These are phyloP conservation scores for Aspergillus caelatus DNA, from an alignment of 2,329 filamentous ascomycete genomes.

Conservation along the genomic window DNA sequence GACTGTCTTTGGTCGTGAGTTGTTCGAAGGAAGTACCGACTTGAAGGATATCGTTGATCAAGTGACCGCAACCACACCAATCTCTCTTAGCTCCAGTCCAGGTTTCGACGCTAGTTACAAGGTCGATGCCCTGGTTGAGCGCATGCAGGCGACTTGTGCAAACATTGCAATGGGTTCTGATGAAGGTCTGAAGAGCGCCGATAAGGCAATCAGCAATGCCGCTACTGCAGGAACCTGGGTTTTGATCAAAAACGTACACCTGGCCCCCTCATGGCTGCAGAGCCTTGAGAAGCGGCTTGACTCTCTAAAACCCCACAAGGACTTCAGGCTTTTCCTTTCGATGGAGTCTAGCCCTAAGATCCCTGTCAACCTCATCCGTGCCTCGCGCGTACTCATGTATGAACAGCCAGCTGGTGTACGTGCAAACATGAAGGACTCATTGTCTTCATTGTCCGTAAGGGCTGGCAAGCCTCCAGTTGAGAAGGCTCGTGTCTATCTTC, in stretches of 20 bases:
- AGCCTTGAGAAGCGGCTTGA: constrained; percentile 97
- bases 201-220: constrained; percentile 92
- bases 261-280: constrained; percentile 94
- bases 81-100: constrained; percentile 90
- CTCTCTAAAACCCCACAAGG: constrained; percentile 86
- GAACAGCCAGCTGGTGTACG: constrained; percentile 96
- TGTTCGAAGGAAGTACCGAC: constrained; percentile 84
- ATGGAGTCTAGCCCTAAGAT: constrained; percentile 99
- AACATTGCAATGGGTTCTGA: constrained; percentile 99
- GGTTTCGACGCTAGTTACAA: constrained; percentile 99
- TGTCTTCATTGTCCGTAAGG: constrained; percentile 77
- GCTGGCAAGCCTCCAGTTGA: constrained; percentile 84
- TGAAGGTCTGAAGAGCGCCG: constrained; percentile 86
- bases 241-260: constrained; percentile 96
- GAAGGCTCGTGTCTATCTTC: constrained; percentile 82
- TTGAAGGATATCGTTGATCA: constrained; percentile 82
- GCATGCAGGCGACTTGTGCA: constrained; percentile 78
- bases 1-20: constrained; percentile 77
- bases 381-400: constrained; percentile 93
- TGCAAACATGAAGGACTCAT: constrained; percentile 98
- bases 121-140: constrained; percentile 90
- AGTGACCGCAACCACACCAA: constrained; percentile 80
- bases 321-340: constrained; percentile 93
- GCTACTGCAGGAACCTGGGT: constrained; percentile 95
- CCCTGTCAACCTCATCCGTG: constrained; percentile 89